Conservation (phyloP, 352 stramenopile genomes). For the Phytophthora syringae region DNA sequence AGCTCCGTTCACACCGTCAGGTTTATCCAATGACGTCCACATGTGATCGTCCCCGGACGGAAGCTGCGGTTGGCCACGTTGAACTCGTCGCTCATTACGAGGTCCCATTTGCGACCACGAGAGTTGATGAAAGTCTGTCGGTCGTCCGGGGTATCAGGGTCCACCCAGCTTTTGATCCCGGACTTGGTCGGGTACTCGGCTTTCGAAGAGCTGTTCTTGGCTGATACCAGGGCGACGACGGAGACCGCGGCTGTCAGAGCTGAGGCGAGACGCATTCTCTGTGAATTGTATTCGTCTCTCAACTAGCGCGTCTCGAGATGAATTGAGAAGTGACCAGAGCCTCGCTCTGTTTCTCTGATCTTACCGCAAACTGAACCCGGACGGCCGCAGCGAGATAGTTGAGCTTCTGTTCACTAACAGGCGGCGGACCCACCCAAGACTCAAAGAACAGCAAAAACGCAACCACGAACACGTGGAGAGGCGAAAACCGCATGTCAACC, state of each 20-base stretch:
- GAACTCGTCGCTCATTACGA: constrained; percentile 96
- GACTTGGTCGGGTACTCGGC: constrained; percentile 54
- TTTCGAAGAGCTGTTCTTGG: constrained; percentile 19
- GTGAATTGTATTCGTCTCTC: constrained; percentile 7
- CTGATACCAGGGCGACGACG: constrained; percentile 5
- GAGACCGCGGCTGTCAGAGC: constrained; percentile 1
- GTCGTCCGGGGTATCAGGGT: constrained; percentile 54
- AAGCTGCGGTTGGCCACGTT: constrained; percentile 88
- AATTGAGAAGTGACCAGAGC: constrained; percentile 21
- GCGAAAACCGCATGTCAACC: constrained; percentile 20
- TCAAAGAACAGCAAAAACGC: constrained; percentile 17
- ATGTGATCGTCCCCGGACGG: constrained; percentile 91
- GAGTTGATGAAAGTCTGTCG: constrained; percentile 43
- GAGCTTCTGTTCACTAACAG: constrained; percentile 19
- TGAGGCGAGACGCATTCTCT: constrained; percentile 21
- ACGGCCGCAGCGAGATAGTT: constrained; percentile 8
- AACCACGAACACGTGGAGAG: constrained; percentile 27
- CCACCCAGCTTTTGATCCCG: constrained; percentile 56
- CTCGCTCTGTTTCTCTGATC: not conserved
- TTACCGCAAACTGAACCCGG: constrained; percentile 20
- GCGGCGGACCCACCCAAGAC: no score
- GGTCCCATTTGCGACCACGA: constrained; percentile 58
- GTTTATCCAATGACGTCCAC: constrained; percentile 95
- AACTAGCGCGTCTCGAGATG: not conserved
- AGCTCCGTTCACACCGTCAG: constrained; percentile 92